phyloP scores from a whole-genome alignment of 305 asterid genomes.

The Solanum aculeatissimum region DNA sequence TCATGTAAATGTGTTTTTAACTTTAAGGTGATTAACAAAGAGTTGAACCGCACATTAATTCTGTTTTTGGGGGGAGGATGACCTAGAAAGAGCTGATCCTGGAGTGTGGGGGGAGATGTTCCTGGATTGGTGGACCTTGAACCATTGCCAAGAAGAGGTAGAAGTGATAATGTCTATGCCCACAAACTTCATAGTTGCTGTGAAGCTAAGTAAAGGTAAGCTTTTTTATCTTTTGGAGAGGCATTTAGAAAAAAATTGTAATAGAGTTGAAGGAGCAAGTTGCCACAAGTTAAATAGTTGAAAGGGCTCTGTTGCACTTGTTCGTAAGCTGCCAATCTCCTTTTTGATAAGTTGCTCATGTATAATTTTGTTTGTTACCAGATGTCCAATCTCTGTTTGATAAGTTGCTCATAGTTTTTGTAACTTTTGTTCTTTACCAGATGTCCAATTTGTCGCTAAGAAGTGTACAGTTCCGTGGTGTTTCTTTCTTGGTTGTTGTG shows the following conservation, averaged over 20 bases:
- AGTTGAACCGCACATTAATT: background rate
- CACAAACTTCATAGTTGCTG: background rate
- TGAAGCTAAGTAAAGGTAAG: background rate
- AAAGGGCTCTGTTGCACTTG: background rate
- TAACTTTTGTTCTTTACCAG: background rate
- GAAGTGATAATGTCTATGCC: background rate
- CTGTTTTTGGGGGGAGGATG: background rate
- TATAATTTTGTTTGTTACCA: background rate
- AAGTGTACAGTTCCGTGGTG: background rate
- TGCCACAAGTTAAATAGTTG: background rate
- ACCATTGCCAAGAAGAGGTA: background rate
- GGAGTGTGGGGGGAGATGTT: background rate
- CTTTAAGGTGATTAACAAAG: background rate
- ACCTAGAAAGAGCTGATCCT: background rate
- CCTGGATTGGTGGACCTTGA: background rate
- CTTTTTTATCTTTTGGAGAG: background rate
- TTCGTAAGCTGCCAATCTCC: background rate
- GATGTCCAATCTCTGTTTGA: background rate
- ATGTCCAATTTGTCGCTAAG: background rate
- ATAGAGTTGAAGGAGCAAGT: background rate
- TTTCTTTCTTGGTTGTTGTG: background rate
- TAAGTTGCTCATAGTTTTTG: background rate
- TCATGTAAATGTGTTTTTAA: background rate
- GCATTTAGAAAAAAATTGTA: background rate
- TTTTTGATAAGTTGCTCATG: background rate